Conservation (phyloP, 2,329 filamentous ascomycete species). For the Blastomyces gilchristii region DNA sequence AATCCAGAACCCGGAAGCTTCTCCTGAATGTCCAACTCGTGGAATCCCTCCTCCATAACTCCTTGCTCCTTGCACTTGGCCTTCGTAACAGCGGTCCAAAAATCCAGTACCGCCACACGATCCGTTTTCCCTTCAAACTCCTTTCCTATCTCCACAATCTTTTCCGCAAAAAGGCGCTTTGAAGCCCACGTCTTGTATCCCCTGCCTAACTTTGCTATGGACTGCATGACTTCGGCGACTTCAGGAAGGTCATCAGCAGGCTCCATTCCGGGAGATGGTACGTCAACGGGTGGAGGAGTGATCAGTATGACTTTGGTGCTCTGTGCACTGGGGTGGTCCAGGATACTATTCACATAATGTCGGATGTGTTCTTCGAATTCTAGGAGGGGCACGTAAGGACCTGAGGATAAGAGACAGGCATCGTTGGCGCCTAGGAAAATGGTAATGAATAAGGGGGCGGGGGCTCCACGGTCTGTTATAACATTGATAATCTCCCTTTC, state of each 20-base stretch:
- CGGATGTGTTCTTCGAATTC: slow-evolving; percentile 29
- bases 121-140: slow-evolving; percentile 26
- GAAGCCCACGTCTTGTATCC: slow-evolving; percentile 28
- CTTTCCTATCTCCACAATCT: slow-evolving; percentile 27
- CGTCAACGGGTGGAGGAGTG: slow-evolving; percentile 30
- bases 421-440: slow-evolving; percentile 35
- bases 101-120: slow-evolving; percentile 26
- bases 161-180: slow-evolving; percentile 31
- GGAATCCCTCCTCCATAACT: slow-evolving; percentile 15
- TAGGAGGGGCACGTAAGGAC: slow-evolving; percentile 24
- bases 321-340: slow-evolving; percentile 22
- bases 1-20: slow-evolving; percentile 29
- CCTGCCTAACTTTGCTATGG: slow-evolving; percentile 11
- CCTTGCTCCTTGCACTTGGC: slow-evolving; percentile 10
- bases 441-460: slow-evolving; percentile 29
- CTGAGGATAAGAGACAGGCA: slow-evolving; percentile 22
- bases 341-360: slow-evolving; percentile 26
- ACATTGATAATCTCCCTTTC: slow-evolving; percentile 10
- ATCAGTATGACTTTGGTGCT: slow-evolving; percentile 30
- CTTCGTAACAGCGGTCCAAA: slow-evolving; percentile 26
- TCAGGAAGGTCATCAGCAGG: slow-evolving; percentile 5
- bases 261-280: slow-evolving; percentile 11
- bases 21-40: slow-evolving; percentile 23
- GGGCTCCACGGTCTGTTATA: slow-evolving; percentile 12
- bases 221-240: slow-evolving; percentile 3